phyloP scores from a whole-genome alignment of 164 flowering plant genomes.

The Amborella trichopoda region DNA sequence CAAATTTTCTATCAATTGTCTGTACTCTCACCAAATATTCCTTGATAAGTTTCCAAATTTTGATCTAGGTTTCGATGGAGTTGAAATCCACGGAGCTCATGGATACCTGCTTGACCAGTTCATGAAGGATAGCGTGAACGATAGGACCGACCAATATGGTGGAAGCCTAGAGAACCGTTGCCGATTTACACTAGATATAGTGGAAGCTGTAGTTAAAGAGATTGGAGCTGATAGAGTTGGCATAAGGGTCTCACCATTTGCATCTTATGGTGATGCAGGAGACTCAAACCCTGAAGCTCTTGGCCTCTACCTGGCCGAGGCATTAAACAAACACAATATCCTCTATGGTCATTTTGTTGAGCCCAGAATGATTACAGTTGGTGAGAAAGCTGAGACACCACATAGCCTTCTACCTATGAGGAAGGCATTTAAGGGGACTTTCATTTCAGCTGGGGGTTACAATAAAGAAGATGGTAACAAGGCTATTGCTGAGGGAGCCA shows the following conservation, averaged over 20 bases:
- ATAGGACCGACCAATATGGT: constrained; percentile 46
- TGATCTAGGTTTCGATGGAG: constrained; percentile 9
- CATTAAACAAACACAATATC: constrained; percentile 29
- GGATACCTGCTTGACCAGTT: constrained; percentile 56
- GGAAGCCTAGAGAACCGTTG: constrained; percentile 45
- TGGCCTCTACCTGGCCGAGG: constrained; percentile 36
- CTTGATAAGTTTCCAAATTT: too few species aligned
- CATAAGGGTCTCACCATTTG: constrained; percentile 44
- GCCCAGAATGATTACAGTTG: constrained; percentile 29
- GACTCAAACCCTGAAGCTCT: constrained; percentile 46
- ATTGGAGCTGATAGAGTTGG: constrained; percentile 51
- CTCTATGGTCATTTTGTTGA: constrained; percentile 42
- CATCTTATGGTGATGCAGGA: constrained; percentile 20
- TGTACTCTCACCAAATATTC: too few species aligned
- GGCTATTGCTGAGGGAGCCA: constrained; percentile 17
- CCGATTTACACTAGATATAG: constrained; percentile 38
- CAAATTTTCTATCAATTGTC: too few species aligned
- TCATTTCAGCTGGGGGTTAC: constrained; percentile 37
- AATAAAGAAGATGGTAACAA: constrained; percentile 28
- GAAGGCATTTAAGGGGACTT: constrained; percentile 33
- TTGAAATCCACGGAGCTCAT: constrained; percentile 57
- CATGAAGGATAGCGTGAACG: constrained; percentile 49
- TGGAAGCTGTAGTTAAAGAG: constrained; percentile 38
- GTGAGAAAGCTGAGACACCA: constrained; percentile 10
- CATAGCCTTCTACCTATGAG: constrained; percentile 33